Base-by-base conservation (phyloP, 257 asterid species). In the Jacaranda copaia region DNA sequence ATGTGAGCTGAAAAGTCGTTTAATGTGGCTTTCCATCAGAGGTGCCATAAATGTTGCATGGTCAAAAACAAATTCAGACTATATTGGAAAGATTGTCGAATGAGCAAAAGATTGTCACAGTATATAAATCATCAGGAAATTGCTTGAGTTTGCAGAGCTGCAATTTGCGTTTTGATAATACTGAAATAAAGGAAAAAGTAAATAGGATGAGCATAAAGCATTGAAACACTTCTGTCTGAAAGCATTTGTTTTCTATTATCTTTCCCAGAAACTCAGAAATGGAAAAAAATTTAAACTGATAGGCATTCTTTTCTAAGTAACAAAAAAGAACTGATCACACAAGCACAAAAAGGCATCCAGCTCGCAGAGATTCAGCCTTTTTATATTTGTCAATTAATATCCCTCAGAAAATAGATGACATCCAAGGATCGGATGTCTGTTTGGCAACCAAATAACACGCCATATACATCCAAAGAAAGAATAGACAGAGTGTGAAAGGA, bases 1-100 rank as follows among this genome's bases (percentile, higher is more conserved):
- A 18, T 70, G 82, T 59, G 49, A n/a, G 64, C 68, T 67, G 62
- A 49, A 38, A 76, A 79, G 19, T 46, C 56, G 45, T 55, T 4
- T 58, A 36, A 48, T 8, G 76, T 38, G 72, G 42, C 62, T 59
- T 40, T 60, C 45, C 55, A 67, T 65, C 73, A 57, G 42, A 38
- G 59, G 56, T 65, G 25, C 42, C 15, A 7, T 15, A 19, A 19
- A 19, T 14, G 70, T 42, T 2, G 49, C 64, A 67, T 38, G 57
- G 13, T 58, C 32, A 49, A 53, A 48, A 53, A 49, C 48, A 53
- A 68, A n/a, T 45, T 43, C 39, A 51, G 19, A 35, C 15, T 45
- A 5, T 35, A 19, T 73, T 49, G 32, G 48, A 15, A 46, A 62
- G 53, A 76, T 77, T 12, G 39, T 16, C 18, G 71, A 77, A 40